A percentile compares a stretch with the other conserved stretches of the same genome.
Conservation (phyloP, 768 basidiomycete species). For the Paxillus involutus region DNA sequence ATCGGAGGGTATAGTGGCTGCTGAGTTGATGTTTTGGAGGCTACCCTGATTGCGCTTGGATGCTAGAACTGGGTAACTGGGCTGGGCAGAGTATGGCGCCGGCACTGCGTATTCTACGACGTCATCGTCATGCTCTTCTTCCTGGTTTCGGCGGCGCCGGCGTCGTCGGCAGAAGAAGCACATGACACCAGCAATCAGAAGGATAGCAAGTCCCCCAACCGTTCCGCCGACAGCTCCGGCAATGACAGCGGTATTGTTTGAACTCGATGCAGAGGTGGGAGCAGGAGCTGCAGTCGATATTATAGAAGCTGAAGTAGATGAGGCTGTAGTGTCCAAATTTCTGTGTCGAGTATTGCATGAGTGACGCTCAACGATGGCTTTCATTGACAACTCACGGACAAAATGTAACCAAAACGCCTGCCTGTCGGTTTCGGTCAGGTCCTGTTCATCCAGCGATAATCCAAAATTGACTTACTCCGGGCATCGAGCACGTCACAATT, state of each 20-base stretch:
- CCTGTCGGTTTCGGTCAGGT: neutral
- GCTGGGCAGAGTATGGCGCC: neutral
- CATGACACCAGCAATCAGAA: neutral
- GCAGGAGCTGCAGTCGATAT: neutral
- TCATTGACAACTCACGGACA: conserved; percentile 1
- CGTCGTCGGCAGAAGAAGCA: neutral
- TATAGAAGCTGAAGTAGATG: neutral
- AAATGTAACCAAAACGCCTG: conserved; percentile 1
- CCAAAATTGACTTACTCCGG: neutral
- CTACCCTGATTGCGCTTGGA: neutral
- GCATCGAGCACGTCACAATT: neutral
- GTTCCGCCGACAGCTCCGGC: neutral
- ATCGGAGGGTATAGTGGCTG: neutral
- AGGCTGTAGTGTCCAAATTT: neutral
- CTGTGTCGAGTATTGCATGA: neutral
- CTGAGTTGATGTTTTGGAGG: neutral
- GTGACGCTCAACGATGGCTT: neutral
- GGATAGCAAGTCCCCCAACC: neutral
- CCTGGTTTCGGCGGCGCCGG: neutral
- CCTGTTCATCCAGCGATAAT: neutral
- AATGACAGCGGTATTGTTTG: neutral
- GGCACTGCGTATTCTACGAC: neutral
- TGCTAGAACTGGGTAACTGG: neutral
- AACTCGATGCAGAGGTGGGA: neutral
- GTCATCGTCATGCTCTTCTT: neutral